phyloP scores from a whole-genome alignment of 2,329 filamentous ascomycete genomes.

The Verticillium zaregamsianum region DNA sequence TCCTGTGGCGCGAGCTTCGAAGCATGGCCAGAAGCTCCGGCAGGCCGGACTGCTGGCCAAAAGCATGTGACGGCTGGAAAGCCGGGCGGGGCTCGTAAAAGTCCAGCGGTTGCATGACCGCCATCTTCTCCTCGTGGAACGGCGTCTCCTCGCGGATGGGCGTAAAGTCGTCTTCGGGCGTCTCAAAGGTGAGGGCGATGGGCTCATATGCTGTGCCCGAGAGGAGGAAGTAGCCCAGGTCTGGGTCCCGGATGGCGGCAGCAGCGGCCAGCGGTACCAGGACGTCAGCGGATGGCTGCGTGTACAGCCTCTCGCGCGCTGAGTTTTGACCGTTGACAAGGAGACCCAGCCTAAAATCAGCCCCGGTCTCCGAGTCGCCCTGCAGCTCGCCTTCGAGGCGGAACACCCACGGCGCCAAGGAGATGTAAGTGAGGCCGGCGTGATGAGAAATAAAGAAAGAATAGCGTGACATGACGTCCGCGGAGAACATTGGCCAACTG shows the following conservation, averaged over 20 bases:
- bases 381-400: conserved; percentile 58
- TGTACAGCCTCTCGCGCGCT: conserved; percentile 52
- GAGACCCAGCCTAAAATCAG: conserved; percentile 58
- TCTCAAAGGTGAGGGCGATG: conserved; percentile 55
- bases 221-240: conserved; percentile 60
- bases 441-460: conserved; percentile 60
- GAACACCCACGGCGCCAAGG: conserved; percentile 59
- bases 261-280: conserved; percentile 48
- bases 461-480: conserved; percentile 58
- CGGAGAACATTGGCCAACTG: conserved; percentile 60
- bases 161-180: conserved; percentile 46
- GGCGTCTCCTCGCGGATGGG: conserved; percentile 40
- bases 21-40: conserved; percentile 52
- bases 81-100: conserved; percentile 62
- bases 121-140: conserved; percentile 34
- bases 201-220: conserved; percentile 56
- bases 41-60: conserved; percentile 54
- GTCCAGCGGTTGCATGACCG: conserved; percentile 42
- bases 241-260: conserved; percentile 52
- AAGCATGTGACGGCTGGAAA: conserved; percentile 58
- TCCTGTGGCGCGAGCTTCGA: conserved; percentile 56
- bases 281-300: conserved; percentile 43
- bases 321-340: conserved; percentile 55
- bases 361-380: conserved; percentile 51
- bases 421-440: conserved; percentile 56